Conservation (phyloP, 2,329 filamentous ascomycete species). For the Emmonsiellopsis sp. region DNA sequence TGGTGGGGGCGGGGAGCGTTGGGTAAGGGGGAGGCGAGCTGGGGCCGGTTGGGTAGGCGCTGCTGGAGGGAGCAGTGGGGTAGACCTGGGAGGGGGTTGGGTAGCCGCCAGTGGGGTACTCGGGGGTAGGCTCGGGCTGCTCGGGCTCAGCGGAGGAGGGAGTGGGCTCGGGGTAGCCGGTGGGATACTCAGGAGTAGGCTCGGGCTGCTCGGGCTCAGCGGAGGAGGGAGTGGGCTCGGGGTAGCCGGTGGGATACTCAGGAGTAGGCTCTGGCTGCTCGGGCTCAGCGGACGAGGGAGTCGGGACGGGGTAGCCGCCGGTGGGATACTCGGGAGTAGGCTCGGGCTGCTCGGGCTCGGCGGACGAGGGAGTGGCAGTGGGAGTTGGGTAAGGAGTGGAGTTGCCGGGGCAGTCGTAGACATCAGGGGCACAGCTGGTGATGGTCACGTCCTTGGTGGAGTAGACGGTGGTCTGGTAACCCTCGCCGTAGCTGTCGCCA, state of each 20-base stretch:
- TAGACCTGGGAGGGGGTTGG: background rate
- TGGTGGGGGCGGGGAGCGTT: constrained; percentile 6
- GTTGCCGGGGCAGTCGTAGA: constrained; percentile 48
- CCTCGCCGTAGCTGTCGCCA: constrained; percentile 1
- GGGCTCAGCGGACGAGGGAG: constrained; percentile 46
- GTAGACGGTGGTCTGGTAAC: constrained; percentile 39
- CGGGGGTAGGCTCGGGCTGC: background rate
- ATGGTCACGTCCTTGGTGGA: constrained; percentile 51
- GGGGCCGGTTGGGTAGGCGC: constrained; percentile 5
- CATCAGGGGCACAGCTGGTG: constrained; percentile 51
- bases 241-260: background rate
- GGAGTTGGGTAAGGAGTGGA: constrained; percentile 7
- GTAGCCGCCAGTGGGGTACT: background rate
- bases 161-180: background rate
- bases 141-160: background rate
- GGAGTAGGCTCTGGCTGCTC: constrained; percentile 38
- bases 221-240: background rate
- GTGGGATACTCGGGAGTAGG: constrained; percentile 14
- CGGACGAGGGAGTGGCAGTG: constrained; percentile 10
- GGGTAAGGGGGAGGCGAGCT: constrained; percentile 3
- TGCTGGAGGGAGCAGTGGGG: background rate
- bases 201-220: constrained; percentile 44
- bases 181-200: background rate
- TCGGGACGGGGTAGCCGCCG: constrained; percentile 13
- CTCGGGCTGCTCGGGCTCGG: constrained; percentile 8